Base-by-base conservation (phyloP, 176 grass and related monocot species). In the Carex myosuroides region DNA sequence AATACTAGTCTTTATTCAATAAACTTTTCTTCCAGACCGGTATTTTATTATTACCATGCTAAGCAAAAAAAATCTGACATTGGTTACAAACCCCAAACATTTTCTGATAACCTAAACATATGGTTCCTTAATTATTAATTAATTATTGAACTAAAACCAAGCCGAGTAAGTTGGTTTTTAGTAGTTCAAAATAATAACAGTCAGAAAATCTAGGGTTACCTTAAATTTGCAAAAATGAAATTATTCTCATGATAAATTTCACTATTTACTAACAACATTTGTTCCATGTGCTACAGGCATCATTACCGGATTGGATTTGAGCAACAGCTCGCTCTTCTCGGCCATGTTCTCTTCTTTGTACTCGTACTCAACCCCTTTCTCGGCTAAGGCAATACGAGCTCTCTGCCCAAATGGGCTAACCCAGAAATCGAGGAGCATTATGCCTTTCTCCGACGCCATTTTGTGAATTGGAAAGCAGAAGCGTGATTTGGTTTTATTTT, bases 341-440 rank as follows among this genome's bases (percentile, higher is more conserved):
- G 0, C 7, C 11, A 94, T 68, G 79, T 92, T 86, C 88, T 94
- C 74, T 29, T 88, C 11, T 60, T 53, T 89, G 68, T 88, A 91
- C 82, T 94, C 94, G 80, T 79, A 92, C 79, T 82, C 61, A 41
- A 97, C 88, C n/a, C 92, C 92, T 86, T 97, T 97, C 85, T 80
- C 89, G 35, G 81, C 65, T 20, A 97, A 55, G 9, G 88, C 92
- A 56, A 97, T 89, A 9, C 64, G 67, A 2, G 63, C 83, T 17
- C 94, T 85, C 79, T 90, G 89, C 0, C 92, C 92, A 70, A 88
- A 97, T 2, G 85, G 87, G 82, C 91, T 94, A n/a, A 90, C 90
- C 90, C 81, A 90, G 82, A 80, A 76, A 39, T 94, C 88, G 1
- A 97, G 85, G 1, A 97, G 81, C 0, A 70, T 29, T 6, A 96